Evolutionary conservation across 306 rosid genomes (phyloP).

Genomic region (Pterocarpus macrocarpus): DNA sequence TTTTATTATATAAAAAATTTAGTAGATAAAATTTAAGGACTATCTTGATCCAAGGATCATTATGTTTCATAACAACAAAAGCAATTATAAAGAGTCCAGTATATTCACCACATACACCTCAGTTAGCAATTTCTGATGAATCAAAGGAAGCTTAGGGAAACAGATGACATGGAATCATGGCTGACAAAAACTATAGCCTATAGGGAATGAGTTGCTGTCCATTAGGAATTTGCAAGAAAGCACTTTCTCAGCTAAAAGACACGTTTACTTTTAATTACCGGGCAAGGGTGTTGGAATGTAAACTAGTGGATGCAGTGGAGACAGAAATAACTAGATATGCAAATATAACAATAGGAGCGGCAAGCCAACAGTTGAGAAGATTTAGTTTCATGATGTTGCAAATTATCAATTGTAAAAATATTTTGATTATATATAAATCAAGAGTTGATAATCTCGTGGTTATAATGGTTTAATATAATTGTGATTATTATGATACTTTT

Average conservation of each 20-base stretch:
- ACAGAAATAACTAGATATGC: background rate
- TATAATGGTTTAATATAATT: background rate
- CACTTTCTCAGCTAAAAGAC: background rate
- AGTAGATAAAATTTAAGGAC: too few relatives aligned
- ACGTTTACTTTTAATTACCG: background rate
- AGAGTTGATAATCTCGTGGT: conserved; percentile 16
- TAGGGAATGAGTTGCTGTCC: background rate
- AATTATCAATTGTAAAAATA: conserved; percentile 40
- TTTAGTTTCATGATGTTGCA: background rate
- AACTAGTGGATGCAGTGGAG: background rate
- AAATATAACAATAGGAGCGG: background rate
- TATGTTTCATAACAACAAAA: background rate
- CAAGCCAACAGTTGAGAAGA: background rate
- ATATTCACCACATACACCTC: too few relatives aligned
- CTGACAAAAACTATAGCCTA: conserved; percentile 53
- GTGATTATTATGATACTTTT: conserved; percentile 18
- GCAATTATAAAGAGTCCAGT: conserved; percentile 32
- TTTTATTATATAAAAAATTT: too few relatives aligned
- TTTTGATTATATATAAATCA: conserved; percentile 43
- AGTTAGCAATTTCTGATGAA: too few relatives aligned
- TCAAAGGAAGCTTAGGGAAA: too few relatives aligned
- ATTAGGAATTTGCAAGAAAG: background rate
- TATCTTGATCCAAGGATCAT: too few relatives aligned
- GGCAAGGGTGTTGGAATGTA: background rate
- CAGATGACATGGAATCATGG: background rate